Base-by-base conservation (phyloP, 306 rosid species). In the Styphnolobium japonicum region DNA sequence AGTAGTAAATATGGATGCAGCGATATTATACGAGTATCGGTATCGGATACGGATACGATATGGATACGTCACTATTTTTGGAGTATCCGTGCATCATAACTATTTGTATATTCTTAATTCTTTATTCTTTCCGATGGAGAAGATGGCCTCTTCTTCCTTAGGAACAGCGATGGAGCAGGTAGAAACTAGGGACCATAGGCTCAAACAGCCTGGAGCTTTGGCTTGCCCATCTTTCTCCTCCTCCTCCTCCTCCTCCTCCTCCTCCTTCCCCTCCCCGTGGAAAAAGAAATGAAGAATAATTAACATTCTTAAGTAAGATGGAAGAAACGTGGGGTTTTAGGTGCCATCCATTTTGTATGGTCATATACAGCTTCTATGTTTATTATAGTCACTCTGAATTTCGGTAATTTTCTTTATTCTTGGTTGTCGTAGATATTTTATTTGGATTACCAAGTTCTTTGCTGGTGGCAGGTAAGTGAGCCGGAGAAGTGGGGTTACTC, bases 401-500 rank as follows among this genome's bases (percentile, higher is more conserved):
- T 16, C 45, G 5, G 2, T 15, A 0, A 25, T 31, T 14, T 21
- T 27, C 15, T 21, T 1, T 4, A 40, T 3, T n/a, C 37, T 39
- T 79, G 61, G 25, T 61, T 40, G 42, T 31, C 21, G 36, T 71
- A 46, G 33, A 7, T 11, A 43, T 66, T 51, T 79, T 45, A 5
- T 78, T 65, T 73, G 36, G 61, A 83, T 79, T 36, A 78, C 75
- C 21, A 27, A 57, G 80, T 83, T 87, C 46, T 16, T 84, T 84
- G 80, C 63, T 73, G 75, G 53, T 88, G 75, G 85, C 91, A 94
- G 98, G 97, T 94, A 58, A 93, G 97, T 71, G 97, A 94, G 89
- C 98, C 97, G 0, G 90, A 88, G 88, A 94, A 89, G 86, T 91
- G 97, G 98, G 98, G 98, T 57, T 92, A 88, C 83, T 45, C 94